Conservation (phyloP, 345 rosid species). For the Combretum micranthum region DNA sequence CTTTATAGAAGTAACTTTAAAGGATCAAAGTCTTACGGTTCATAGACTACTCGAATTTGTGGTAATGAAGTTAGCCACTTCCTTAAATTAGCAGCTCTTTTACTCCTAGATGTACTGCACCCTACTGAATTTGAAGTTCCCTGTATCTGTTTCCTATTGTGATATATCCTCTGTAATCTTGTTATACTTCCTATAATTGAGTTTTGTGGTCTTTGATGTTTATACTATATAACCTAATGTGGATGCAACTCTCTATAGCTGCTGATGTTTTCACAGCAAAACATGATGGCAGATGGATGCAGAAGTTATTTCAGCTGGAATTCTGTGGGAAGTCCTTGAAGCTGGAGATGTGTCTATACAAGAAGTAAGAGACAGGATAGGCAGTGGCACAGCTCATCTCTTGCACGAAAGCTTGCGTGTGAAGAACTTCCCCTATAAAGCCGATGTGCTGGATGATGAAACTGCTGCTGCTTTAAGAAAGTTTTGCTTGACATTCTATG, state of each 20-base stretch:
- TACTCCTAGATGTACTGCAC: no score
- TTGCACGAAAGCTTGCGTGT: slow-evolving; percentile 78
- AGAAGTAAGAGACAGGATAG: slow-evolving; percentile 59
- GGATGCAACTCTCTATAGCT: neutral
- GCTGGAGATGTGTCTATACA: slow-evolving; percentile 51
- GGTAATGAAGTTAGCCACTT: no score
- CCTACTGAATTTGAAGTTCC: no score
- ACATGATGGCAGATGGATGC: slow-evolving; percentile 72
- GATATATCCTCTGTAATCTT: no score
- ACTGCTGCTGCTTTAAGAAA: slow-evolving; percentile 68
- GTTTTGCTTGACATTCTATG: slow-evolving; percentile 83
- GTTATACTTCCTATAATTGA: neutral
- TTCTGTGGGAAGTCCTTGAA: slow-evolving; percentile 58
- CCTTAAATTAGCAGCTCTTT: no score
- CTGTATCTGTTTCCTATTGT: no score
- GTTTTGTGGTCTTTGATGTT: neutral
- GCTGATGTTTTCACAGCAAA: slow-evolving; percentile 2
- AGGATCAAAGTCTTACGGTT: no score
- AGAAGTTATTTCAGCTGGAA: slow-evolving; percentile 89
- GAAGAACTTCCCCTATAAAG: slow-evolving; percentile 53
- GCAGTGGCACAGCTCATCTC: slow-evolving; percentile 75
- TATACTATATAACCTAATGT: neutral
- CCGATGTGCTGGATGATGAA: slow-evolving; percentile 69
- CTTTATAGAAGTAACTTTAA: no score
- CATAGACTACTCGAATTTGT: no score